Evolutionary conservation across 1,284 basidiomycete genomes (phyloP).

Genomic region (Cryptococcus jaspeensis): DNA sequence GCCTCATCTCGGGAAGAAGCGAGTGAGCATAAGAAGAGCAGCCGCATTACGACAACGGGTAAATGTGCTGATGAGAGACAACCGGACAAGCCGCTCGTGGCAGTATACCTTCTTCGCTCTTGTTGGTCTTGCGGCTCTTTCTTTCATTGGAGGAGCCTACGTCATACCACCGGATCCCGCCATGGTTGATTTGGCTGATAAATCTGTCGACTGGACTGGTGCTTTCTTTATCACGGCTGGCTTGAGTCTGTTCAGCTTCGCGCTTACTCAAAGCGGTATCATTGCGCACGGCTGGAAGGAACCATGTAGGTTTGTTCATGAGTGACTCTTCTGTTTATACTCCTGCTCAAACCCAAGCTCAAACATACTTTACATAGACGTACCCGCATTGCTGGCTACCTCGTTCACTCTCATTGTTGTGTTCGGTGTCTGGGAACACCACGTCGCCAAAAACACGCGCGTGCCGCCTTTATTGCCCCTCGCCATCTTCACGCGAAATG

Average conservation of each 20-base stretch:
- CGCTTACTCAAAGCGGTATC: conserved; percentile 31
- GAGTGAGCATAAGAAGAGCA: too few relatives aligned
- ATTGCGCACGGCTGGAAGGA: conserved; percentile 27
- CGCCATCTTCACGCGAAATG: conserved; percentile 23
- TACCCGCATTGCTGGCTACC: conserved; percentile 34
- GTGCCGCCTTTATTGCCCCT: conserved; percentile 34
- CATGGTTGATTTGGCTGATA: too few relatives aligned
- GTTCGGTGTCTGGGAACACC: conserved; percentile 46
- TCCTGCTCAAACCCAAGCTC: too few relatives aligned
- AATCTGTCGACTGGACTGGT: conserved; percentile 40
- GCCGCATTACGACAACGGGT: too few relatives aligned
- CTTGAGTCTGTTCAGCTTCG: conserved; percentile 35
- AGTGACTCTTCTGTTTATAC: background rate
- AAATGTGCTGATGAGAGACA: too few relatives aligned
- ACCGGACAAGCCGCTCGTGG: conserved; percentile 31
- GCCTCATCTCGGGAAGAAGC: conserved; percentile 9
- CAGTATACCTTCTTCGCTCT: conserved; percentile 41
- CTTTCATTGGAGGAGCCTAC: conserved; percentile 29
- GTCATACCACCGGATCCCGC: conserved; percentile 33
- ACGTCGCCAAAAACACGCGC: conserved; percentile 54
- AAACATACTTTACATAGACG: conserved; percentile 17
- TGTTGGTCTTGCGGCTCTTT: conserved; percentile 32
- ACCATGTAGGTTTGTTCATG: conserved; percentile 28
- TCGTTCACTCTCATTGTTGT: conserved; percentile 33
- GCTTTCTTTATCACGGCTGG: conserved; percentile 30